Percentiles rank a stretch among this genome's conserved stretches.
Conservation (phyloP, 495 filamentous ascomycete genomes). For the Talaromyces liani region DNA sequence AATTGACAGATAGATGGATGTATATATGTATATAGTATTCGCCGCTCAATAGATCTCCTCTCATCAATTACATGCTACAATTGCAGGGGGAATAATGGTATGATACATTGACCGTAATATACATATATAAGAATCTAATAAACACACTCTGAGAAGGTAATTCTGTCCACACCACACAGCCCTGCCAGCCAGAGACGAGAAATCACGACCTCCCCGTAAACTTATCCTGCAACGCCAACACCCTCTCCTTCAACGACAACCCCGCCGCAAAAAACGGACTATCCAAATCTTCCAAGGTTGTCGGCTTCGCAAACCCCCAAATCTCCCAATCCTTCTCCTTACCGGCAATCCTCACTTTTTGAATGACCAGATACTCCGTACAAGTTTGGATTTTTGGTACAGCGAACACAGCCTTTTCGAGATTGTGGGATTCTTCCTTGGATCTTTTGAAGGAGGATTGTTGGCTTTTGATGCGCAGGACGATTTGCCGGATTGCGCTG, state of each 20-base stretch:
- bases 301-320: slow-evolving; percentile 63
- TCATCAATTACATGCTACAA: neutral
- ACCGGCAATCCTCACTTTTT: slow-evolving; percentile 50
- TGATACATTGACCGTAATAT: neutral
- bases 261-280: slow-evolving; percentile 27
- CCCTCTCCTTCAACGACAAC: slow-evolving; percentile 23
- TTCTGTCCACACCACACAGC: neutral
- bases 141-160: neutral
- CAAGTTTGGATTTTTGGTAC: slow-evolving; percentile 53
- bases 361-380: slow-evolving; percentile 73
- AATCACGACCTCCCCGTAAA: slow-evolving; percentile 17
- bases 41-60: neutral
- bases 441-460: slow-evolving; percentile 39
- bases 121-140: neutral
- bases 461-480: slow-evolving; percentile 61
- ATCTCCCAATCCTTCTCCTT: slow-evolving; percentile 61
- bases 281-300: slow-evolving; percentile 40
- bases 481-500: slow-evolving; percentile 56
- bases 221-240: slow-evolving; percentile 25
- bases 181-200: too few species aligned
- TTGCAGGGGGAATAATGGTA: neutral
- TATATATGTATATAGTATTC: neutral
- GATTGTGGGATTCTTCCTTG: neutral
- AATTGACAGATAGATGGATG: neutral
- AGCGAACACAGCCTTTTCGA: neutral